Evolutionary conservation across 2,329 filamentous ascomycete species (phyloP).

Genomic region (Colletotrichum sojae): DNA sequence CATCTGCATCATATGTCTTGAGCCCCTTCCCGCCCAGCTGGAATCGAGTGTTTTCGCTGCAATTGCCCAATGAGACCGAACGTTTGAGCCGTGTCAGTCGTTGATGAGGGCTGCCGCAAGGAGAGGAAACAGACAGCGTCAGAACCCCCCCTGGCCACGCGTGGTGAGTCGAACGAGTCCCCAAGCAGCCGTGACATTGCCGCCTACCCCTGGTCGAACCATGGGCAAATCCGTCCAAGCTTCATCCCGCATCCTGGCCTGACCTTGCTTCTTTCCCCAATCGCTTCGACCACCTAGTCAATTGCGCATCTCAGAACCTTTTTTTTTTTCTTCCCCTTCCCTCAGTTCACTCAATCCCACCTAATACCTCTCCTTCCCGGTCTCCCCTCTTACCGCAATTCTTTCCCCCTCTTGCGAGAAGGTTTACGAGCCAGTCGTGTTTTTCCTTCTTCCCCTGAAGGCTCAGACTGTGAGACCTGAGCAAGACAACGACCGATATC

Average conservation of each 20-base stretch:
- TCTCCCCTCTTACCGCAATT: not conserved
- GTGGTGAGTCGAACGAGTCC: slow-evolving; percentile 37
- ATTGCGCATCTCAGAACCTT: slow-evolving; percentile 19
- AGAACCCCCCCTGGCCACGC: slow-evolving; percentile 32
- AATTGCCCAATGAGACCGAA: slow-evolving; percentile 11
- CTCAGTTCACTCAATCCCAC: not conserved
- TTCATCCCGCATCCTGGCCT: slow-evolving; percentile 23
- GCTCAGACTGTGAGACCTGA: slow-evolving; percentile 18
- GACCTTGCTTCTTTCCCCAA: slow-evolving; percentile 26
- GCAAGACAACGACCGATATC: slow-evolving; percentile 27
- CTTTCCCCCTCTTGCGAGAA: slow-evolving; percentile 4
- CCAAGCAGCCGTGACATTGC: slow-evolving; percentile 34
- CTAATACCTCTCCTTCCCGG: no score
- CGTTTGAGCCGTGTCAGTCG: not conserved
- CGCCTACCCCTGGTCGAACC: slow-evolving; percentile 38
- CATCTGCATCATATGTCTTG: slow-evolving; percentile 22
- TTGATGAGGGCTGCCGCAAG: not conserved
- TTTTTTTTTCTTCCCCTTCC: slow-evolving; percentile 25
- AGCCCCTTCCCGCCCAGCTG: slow-evolving; percentile 23
- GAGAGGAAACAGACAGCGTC: slow-evolving; percentile 29
- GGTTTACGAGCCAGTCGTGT: slow-evolving; percentile 9
- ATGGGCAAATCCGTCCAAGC: slow-evolving; percentile 35
- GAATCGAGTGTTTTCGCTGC: slow-evolving; percentile 27
- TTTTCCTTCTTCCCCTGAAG: slow-evolving; percentile 35
- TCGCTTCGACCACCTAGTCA: not conserved